Conservation (phyloP, 805 yeast genomes). For the Gaillardinia entomophila region DNA sequence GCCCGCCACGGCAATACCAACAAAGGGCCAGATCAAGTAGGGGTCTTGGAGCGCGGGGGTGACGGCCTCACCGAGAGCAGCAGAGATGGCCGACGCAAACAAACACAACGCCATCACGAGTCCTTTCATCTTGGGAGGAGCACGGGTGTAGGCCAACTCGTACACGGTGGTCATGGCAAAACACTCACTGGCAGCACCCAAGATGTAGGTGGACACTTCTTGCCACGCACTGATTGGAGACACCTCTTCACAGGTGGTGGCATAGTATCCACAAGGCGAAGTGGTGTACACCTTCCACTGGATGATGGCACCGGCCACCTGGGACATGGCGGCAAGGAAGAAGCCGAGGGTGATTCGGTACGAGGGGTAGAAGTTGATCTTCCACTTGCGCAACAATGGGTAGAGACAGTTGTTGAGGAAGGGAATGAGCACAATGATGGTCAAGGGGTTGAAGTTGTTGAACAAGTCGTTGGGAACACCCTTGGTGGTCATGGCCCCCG, state of each 20-base stretch:
- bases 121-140: constrained; percentile 47
- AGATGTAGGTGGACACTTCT: constrained; percentile 23
- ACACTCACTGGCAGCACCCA: constrained; percentile 49
- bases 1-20: constrained; percentile 33
- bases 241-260: constrained; percentile 29
- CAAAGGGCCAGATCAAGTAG: constrained; percentile 37
- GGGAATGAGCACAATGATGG: constrained; percentile 48
- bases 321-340: constrained; percentile 40
- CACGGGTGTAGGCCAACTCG: constrained; percentile 48
- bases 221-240: constrained; percentile 29
- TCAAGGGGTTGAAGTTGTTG: constrained; percentile 48
- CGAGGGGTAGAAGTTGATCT: constrained; percentile 38
- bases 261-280: constrained; percentile 47
- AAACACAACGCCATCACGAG: constrained; percentile 43
- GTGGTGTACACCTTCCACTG: constrained; percentile 44
- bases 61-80: constrained; percentile 41
- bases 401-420: constrained; percentile 43
- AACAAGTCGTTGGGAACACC: constrained; percentile 55
- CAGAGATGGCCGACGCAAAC: constrained; percentile 41
- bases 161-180: constrained; percentile 47
- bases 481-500: constrained; percentile 46
- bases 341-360: constrained; percentile 45
- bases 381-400: constrained; percentile 39
- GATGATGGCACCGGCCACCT: constrained; percentile 45
- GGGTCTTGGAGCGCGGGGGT: constrained; percentile 38